Conservation (phyloP, 345 rosid genomes). For the Populus pruinosa region DNA sequence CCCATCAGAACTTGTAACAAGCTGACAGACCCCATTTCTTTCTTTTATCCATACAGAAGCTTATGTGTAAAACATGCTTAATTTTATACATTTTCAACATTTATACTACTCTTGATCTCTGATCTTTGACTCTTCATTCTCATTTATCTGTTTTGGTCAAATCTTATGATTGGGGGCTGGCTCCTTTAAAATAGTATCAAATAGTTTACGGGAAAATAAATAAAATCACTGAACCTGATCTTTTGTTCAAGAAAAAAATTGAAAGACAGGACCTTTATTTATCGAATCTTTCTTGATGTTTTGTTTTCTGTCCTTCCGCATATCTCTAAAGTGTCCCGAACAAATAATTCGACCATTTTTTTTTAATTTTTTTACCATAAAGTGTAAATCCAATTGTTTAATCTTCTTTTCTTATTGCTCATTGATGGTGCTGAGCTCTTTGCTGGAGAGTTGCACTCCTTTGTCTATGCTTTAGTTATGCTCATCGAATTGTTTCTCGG, state of each 20-base stretch:
- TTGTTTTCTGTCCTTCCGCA: not conserved
- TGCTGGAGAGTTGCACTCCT: not conserved
- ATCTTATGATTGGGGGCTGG: not conserved
- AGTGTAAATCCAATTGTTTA: not conserved
- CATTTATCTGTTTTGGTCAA: not conserved
- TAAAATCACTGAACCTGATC: not conserved
- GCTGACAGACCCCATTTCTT: not conserved
- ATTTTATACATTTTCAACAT: not conserved
- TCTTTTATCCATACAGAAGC: not conserved
- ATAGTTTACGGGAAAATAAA: not conserved
- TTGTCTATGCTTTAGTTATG: not conserved
- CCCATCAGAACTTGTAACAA: not conserved
- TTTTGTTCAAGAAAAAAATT: not conserved
- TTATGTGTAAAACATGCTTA: not conserved
- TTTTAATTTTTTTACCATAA: not conserved
- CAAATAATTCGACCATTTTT: not conserved
- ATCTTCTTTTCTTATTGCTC: not conserved
- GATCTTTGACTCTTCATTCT: not conserved
- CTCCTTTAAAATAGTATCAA: not conserved
- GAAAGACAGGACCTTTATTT: not conserved
- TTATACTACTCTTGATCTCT: not conserved
- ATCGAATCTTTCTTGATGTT: not conserved
- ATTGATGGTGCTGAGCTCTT: not conserved
- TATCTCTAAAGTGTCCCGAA: no score
- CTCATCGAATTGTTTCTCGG: not conserved